Percentiles rank a stretch among this genome's conserved stretches.
Conservation (phyloP, 1,284 basidiomycete species). For the Pyrrhoderma noxium region DNA sequence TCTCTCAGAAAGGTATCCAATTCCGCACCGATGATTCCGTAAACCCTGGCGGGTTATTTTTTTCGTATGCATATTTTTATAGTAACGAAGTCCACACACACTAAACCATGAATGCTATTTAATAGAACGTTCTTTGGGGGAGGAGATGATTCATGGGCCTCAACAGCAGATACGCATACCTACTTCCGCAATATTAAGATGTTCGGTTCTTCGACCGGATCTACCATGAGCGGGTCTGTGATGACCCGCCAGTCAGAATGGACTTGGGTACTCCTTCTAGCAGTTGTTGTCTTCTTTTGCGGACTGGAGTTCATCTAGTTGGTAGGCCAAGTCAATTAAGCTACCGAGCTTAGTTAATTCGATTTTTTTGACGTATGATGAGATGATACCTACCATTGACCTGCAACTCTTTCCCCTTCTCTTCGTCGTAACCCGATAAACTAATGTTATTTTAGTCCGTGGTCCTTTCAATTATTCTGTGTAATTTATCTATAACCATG, state of each 20-base stretch:
- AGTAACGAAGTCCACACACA: slow-evolving; percentile 4
- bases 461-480: too few relatives aligned
- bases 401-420: too few relatives aligned
- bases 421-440: too few relatives aligned
- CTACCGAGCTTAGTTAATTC: too few relatives aligned
- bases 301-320: slow-evolving; percentile 15
- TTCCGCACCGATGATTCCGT: slow-evolving; percentile 40
- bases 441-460: too few relatives aligned
- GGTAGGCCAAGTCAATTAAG: neutral
- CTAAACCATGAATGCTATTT: neutral
- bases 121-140: slow-evolving; percentile 69
- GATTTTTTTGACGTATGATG: too few relatives aligned
- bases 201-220: slow-evolving; percentile 31
- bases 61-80: slow-evolving; percentile 42
- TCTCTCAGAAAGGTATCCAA: slow-evolving; percentile 46
- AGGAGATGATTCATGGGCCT: slow-evolving; percentile 56
- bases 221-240: slow-evolving; percentile 9
- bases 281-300: slow-evolving; percentile 14
- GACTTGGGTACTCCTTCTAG: slow-evolving; percentile 13
- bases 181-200: slow-evolving; percentile 64
- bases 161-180: slow-evolving; percentile 50
- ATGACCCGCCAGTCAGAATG: slow-evolving; percentile 3
- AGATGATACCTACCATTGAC: too few relatives aligned
- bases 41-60: slow-evolving; percentile 53
- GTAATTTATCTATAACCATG: too few relatives aligned